Conservation (phyloP, 768 basidiomycete species). For the Candolleomyces aberdarensis region DNA sequence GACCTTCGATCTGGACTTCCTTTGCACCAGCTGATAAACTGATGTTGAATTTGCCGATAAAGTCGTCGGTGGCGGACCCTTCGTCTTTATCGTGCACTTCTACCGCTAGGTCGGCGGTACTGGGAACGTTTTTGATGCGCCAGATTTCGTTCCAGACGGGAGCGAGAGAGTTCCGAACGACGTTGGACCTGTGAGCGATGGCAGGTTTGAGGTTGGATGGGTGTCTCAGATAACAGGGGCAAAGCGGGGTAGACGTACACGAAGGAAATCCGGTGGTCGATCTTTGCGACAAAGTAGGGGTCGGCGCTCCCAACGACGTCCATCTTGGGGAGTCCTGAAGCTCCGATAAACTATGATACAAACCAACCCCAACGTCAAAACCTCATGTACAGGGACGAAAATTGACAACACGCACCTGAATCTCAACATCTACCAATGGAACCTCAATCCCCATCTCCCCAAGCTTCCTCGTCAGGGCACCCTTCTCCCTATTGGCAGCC, state of each 20-base stretch:
- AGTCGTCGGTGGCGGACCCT: slow-evolving; percentile 53
- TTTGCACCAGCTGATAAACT: slow-evolving; percentile 54
- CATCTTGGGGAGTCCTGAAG: slow-evolving; percentile 65
- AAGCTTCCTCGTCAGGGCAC: slow-evolving; percentile 26
- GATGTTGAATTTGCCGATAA: slow-evolving; percentile 60
- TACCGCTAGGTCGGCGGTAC: slow-evolving; percentile 55
- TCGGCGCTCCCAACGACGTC: slow-evolving; percentile 63
- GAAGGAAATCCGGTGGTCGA: slow-evolving; percentile 62
- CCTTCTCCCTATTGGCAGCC: slow-evolving; percentile 26
- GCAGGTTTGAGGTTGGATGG: neutral
- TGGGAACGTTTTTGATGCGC: slow-evolving; percentile 71
- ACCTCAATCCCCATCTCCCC: slow-evolving; percentile 24
- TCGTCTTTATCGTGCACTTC: slow-evolving; percentile 70
- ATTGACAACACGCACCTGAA: slow-evolving; percentile 39
- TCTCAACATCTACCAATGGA: slow-evolving; percentile 54
- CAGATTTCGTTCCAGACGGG: slow-evolving; percentile 80
- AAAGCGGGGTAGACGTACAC: slow-evolving; percentile 48
- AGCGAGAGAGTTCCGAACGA: slow-evolving; percentile 49
- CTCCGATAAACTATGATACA: slow-evolving; percentile 59
- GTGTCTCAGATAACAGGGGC: neutral
- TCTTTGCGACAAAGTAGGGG: slow-evolving; percentile 68
- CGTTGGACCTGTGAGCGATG: slow-evolving; percentile 52
- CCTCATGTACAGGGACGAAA: neutral
- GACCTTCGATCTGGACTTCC: slow-evolving; percentile 60
- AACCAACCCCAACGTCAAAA: neutral